Percentiles rank a stretch among this genome's conserved stretches.
These are phyloP conservation scores for Moricandia moricandioides DNA, from an alignment of 345 rosid genomes.

Conservation along the genomic window DNA sequence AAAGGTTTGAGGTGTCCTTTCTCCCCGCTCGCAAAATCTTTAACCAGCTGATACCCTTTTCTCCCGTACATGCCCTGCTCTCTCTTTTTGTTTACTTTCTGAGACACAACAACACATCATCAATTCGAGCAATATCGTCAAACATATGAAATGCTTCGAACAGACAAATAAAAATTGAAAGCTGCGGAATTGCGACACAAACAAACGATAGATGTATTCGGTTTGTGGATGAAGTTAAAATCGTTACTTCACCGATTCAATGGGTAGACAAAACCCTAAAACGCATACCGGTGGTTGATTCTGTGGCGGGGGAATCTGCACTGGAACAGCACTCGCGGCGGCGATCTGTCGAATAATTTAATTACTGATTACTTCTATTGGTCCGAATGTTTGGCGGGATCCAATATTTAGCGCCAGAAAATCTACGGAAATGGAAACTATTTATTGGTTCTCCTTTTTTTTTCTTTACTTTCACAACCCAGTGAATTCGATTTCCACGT, in stretches of 20 bases:
- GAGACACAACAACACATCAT: background rate
- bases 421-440: background rate
- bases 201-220: background rate
- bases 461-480: background rate
- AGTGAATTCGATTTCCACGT: too few relatives aligned
- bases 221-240: background rate
- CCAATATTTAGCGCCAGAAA: background rate
- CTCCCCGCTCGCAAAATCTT: slow-evolving; percentile 48
- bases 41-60: slow-evolving; percentile 51
- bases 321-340: background rate
- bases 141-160: slow-evolving; percentile 13
- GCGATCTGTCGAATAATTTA: background rate
- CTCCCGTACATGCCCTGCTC: slow-evolving; percentile 50
- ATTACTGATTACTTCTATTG: background rate
- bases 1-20: slow-evolving; percentile 58
- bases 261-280: background rate
- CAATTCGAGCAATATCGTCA: slow-evolving; percentile 34
- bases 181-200: too few relatives aligned
- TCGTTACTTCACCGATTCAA: background rate
- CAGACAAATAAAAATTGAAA: too few relatives aligned
- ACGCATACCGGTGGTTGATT: background rate
- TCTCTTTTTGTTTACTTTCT: background rate
- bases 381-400: background rate
- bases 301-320: background rate
- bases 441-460: background rate